These are phyloP conservation scores for Cadophora malorum DNA, from an alignment of 2,329 filamentous ascomycete species.

Conservation along the genomic window DNA sequence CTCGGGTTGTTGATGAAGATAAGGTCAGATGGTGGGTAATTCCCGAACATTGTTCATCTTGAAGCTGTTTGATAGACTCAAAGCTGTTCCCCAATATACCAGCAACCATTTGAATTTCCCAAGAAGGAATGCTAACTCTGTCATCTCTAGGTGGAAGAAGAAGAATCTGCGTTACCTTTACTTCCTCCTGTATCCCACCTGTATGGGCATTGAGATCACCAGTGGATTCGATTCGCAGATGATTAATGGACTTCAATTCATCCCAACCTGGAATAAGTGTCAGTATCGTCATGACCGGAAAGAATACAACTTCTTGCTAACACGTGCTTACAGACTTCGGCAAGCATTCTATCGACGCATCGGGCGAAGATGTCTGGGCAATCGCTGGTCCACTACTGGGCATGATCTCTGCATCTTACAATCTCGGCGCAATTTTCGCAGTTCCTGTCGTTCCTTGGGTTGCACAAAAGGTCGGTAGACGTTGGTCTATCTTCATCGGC, in stretches of 20 bases:
- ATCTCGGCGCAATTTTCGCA: constrained; percentile 59
- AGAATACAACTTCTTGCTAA: background rate
- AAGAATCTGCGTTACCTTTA: constrained; percentile 48
- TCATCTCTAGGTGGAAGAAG: constrained; percentile 47
- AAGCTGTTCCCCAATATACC: background rate
- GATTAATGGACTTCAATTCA: constrained; percentile 52
- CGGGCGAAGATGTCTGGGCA: constrained; percentile 40
- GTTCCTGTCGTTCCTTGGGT: constrained; percentile 60
- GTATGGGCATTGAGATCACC: constrained; percentile 60
- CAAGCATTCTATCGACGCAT: constrained; percentile 6
- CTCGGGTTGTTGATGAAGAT: constrained; percentile 49
- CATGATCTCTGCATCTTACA: constrained; percentile 61
- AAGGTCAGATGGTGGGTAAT: constrained; percentile 47
- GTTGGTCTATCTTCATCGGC: constrained; percentile 61
- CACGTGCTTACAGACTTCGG: constrained; percentile 30
- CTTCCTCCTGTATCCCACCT: constrained; percentile 52
- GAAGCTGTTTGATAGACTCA: no score
- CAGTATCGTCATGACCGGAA: background rate
- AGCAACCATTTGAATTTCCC: no score
- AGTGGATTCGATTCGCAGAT: constrained; percentile 60
- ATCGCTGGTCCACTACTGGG: constrained; percentile 48
- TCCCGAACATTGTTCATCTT: background rate
- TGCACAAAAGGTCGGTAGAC: constrained; percentile 55
- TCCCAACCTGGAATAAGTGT: constrained; percentile 46
- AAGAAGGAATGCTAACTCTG: background rate